Evolutionary conservation across 2,329 filamentous ascomycete genomes (phyloP), one percentile per base, ranked within the genome.

Genomic region (Coniochaeta sp.): DNA sequence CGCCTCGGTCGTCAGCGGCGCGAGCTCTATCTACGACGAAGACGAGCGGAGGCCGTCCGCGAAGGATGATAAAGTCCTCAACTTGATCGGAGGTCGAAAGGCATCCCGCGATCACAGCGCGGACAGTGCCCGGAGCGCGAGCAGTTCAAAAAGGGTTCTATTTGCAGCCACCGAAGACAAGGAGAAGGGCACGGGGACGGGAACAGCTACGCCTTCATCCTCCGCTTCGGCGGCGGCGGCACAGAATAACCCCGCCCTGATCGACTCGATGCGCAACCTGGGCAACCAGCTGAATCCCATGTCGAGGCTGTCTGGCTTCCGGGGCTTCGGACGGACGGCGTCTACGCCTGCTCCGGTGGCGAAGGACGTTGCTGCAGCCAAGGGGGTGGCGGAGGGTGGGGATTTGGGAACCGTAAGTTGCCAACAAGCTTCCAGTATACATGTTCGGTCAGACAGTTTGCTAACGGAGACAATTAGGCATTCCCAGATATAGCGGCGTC

Each of bases 281-380:
- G 85, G 89, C 32, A 94, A 80, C 65, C 85, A 86, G 1, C 73
- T 95, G 30, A 95, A 95, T 61, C 90, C 90, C 3, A 85, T 95
- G 65, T 89, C 84, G 42, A 82, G 89, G 49, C 80, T 95, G 49
- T 83, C 86, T 8, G 78, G 83, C 30, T 86, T 95, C 58, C 82
- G 87, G 52, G 85, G 84, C 1, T 92, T 95, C 60, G 87, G 89
- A 1, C 75, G 86, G 50, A 68, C 73, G 20, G 67, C 73, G 18
- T 68, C 73, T 8, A 72, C 74, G 42, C 61, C 65, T n/a, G 63
- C 60, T 2, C 52, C 74, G 16, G 63, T 69, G 57, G 24, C 28
- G n/a, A 22, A 48, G 45, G 24, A 12, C 27, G 45, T 13, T 6
- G 46, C 50, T 4, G 31, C 54, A 10, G 55, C 56, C 32, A 68